Evolutionary conservation across 176 grass and related monocot species (phyloP).

Genomic region (Ananas comosus): DNA sequence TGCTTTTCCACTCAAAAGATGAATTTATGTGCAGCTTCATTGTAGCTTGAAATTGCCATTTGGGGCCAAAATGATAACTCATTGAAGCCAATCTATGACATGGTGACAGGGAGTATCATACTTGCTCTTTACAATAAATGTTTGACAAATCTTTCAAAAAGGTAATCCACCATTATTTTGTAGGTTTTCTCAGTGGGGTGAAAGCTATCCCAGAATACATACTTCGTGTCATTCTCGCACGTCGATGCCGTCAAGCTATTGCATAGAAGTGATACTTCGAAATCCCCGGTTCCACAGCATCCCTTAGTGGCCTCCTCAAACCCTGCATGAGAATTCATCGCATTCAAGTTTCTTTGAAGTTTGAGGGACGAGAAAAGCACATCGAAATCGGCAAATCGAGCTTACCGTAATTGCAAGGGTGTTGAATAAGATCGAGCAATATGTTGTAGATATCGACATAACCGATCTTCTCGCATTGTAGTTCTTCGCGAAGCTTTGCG

Average conservation of each 20-base stretch:
- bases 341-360: neutral
- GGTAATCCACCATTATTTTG: constrained; percentile 24
- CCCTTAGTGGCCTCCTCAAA: constrained; percentile 31
- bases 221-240: constrained; percentile 28
- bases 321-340: constrained; percentile 10
- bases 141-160: constrained; percentile 30
- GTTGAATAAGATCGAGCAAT: constrained; percentile 24
- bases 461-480: constrained; percentile 16
- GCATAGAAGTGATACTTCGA: constrained; percentile 30
- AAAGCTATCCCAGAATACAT: constrained; percentile 42
- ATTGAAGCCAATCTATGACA: no score
- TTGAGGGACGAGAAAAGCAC: neutral
- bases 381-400: neutral
- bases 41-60: no score
- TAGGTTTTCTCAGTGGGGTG: constrained; percentile 27
- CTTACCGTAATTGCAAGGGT: constrained; percentile 32
- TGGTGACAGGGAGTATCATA: neutral
- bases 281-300: constrained; percentile 25
- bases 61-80: no score
- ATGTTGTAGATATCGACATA: constrained; percentile 41
- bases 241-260: constrained; percentile 33
- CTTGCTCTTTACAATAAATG: constrained; percentile 22
- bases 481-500: neutral
- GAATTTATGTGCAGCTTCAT: no score
- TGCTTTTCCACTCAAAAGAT: no score